Percentiles rank a stretch among this genome's conserved stretches.
Evolutionary conservation across 1,284 basidiomycete genomes (phyloP).

Genomic region (Heterobasidion irregulare): DNA sequence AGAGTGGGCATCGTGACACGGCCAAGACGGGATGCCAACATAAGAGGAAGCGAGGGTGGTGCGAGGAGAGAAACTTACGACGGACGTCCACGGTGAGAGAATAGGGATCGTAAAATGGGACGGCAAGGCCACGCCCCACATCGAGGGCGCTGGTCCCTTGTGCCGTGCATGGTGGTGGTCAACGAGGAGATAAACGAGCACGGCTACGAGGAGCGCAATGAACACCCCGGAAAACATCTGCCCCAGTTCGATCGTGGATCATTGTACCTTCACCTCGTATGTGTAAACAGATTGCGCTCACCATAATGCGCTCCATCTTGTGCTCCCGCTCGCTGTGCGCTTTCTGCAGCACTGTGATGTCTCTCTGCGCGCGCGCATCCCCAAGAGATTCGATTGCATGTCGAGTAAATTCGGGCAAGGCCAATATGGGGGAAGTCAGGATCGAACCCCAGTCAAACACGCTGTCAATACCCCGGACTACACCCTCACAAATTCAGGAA

Average conservation of each 20-base stretch:
- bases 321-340: constrained; percentile 36
- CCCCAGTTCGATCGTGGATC: not conserved
- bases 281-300: constrained; percentile 21
- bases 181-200: constrained; percentile 32
- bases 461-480: not conserved
- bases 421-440: too few species aligned
- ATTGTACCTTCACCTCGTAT: not conserved
- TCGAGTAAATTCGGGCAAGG: too few species aligned
- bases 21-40: too few species aligned
- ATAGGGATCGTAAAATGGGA: constrained; percentile 64
- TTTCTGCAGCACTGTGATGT: constrained; percentile 26
- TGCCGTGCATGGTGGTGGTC: constrained; percentile 7
- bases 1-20: too few species aligned
- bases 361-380: constrained; percentile 24
- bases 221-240: constrained; percentile 34
- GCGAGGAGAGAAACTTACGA: constrained; percentile 30
- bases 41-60: too few species aligned
- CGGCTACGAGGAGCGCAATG: constrained; percentile 30
- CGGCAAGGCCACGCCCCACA: constrained; percentile 20
- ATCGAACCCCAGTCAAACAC: too few species aligned
- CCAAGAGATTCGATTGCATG: too few species aligned
- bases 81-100: constrained; percentile 59
- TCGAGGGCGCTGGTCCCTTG: constrained; percentile 16
- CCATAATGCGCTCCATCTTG: constrained; percentile 43
- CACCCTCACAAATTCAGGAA: not conserved